These are phyloP conservation scores for Termitomyces sp. DNA, from an alignment of 768 basidiomycete genomes.

Conservation along the genomic window DNA sequence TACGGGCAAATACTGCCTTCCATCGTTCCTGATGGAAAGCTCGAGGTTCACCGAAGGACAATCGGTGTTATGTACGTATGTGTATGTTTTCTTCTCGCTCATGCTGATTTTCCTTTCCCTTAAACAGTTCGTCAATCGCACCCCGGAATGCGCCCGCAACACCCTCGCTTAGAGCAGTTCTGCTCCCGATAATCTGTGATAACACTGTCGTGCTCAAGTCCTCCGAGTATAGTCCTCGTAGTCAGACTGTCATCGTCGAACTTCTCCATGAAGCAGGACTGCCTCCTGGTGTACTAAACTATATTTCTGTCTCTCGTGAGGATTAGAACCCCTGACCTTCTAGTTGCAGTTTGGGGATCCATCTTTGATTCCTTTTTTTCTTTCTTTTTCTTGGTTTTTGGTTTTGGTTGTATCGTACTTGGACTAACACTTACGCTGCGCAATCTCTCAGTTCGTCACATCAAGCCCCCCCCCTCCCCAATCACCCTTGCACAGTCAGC, in stretches of 20 bases:
- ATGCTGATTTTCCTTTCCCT: neutral
- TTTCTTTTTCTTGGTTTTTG: too few relatives aligned
- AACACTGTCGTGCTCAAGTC: constrained; percentile 51
- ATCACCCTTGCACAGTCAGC: too few relatives aligned
- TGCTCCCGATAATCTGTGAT: constrained; percentile 44
- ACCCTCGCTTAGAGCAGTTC: constrained; percentile 38
- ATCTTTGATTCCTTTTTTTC: too few relatives aligned
- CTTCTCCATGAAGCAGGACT: constrained; percentile 53
- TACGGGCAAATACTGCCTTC: constrained; percentile 41
- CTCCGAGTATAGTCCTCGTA: constrained; percentile 44
- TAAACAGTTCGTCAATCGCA: constrained; percentile 39
- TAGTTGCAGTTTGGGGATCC: too few relatives aligned
- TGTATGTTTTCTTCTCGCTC: constrained; percentile 13
- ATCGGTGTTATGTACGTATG: constrained; percentile 50
- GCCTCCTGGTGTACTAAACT: constrained; percentile 54
- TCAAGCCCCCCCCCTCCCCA: too few relatives aligned
- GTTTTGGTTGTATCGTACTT: too few relatives aligned
- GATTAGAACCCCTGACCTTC: too few relatives aligned
- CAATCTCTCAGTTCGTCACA: too few relatives aligned
- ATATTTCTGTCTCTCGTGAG: constrained; percentile 39
- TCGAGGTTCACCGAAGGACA: constrained; percentile 39
- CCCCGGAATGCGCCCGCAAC: constrained; percentile 52
- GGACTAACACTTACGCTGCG: too few relatives aligned
- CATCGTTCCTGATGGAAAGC: constrained; percentile 34
- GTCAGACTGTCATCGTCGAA: constrained; percentile 39